Evolutionary conservation across 345 rosid species (phyloP).

Genomic region (Citrus australasica): DNA sequence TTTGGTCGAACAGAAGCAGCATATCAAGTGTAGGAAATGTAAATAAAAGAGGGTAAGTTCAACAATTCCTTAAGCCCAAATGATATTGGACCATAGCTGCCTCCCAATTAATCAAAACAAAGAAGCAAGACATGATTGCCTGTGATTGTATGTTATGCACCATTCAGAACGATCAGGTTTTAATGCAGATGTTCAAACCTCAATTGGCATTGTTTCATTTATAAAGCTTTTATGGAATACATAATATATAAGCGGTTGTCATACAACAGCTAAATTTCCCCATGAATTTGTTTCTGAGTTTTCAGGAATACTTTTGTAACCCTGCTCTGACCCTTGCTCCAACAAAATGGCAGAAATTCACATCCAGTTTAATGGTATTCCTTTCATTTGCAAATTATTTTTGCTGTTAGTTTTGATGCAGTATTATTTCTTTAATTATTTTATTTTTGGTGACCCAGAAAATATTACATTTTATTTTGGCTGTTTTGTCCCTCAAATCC

Average conservation of each 20-base stretch:
- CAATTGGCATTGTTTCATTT: background rate
- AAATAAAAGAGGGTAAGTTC: no score
- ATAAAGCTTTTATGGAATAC: background rate
- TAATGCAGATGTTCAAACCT: background rate
- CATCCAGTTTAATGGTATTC: conserved; percentile 74
- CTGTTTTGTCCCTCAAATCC: background rate
- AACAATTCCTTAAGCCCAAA: no score
- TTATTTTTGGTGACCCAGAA: background rate
- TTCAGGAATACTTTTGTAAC: conserved; percentile 88
- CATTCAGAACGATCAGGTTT: background rate
- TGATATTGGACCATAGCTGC: no score
- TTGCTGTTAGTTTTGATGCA: background rate
- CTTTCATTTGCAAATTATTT: conserved; percentile 5
- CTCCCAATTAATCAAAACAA: no score
- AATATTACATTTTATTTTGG: background rate
- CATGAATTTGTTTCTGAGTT: conserved; percentile 18
- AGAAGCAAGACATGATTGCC: background rate
- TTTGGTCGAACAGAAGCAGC: no score
- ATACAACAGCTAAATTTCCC: conserved; percentile 1
- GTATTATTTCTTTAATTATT: background rate
- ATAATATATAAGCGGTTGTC: background rate
- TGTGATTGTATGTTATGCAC: conserved; percentile 1
- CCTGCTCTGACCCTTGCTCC: conserved; percentile 67
- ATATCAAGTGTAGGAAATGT: no score
- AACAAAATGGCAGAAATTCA: conserved; percentile 90